Conservation (phyloP, 2,329 filamentous ascomycete species). For the Verticillium alfalfae region DNA sequence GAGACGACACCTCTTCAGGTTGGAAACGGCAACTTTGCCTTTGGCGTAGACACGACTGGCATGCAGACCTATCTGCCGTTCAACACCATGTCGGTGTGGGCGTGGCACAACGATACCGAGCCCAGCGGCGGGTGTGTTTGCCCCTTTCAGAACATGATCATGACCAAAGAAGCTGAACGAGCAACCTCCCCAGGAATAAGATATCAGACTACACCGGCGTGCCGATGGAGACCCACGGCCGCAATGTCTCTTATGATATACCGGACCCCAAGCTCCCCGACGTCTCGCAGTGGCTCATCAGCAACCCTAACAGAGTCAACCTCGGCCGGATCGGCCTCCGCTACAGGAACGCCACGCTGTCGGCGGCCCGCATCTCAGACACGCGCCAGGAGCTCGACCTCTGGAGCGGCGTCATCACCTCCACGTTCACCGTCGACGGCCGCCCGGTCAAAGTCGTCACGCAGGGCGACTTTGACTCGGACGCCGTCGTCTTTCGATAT, state of each 20-base stretch:
- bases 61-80: constrained; percentile 40
- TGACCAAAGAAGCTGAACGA: not conserved
- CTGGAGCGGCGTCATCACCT: constrained; percentile 32
- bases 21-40: constrained; percentile 43
- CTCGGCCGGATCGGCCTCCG: constrained; percentile 33
- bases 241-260: constrained; percentile 30
- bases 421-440: constrained; percentile 25
- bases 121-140: constrained; percentile 21
- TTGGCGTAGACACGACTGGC: constrained; percentile 39
- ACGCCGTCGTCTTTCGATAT: constrained; percentile 29
- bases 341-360: constrained; percentile 23
- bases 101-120: constrained; percentile 41
- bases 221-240: constrained; percentile 24
- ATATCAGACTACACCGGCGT: constrained; percentile 25
- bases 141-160: not conserved
- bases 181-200: constrained; percentile 13
- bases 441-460: constrained; percentile 26
- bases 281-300: constrained; percentile 45
- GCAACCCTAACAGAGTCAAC: constrained; percentile 39
- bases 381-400: constrained; percentile 27
- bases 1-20: constrained; percentile 46
- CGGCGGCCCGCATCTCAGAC: constrained; percentile 18
- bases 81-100: constrained; percentile 39
- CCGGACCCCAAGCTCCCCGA: constrained; percentile 26
- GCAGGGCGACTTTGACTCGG: constrained; percentile 29